Base-by-base conservation (phyloP, 73 alveolate species). In the Durusdinium trenchii region DNA sequence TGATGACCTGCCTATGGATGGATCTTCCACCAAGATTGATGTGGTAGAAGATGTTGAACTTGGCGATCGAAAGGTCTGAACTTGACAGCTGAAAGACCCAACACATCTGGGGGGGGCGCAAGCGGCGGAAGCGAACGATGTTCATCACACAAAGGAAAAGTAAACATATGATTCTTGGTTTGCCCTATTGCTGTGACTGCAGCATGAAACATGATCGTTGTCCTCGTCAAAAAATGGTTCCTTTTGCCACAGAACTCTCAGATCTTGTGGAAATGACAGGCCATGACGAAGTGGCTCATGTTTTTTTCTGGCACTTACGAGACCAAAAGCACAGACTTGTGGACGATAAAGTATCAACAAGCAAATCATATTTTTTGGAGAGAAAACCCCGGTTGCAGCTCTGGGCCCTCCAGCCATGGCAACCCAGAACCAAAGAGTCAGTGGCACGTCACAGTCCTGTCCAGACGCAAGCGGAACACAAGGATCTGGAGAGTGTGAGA, bases 31-130 rank as follows among this genome's bases (percentile, higher is more conserved):
- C 98, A 51, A 91, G 90, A 36, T 91, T 91, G 98, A 91, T 91
- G 89, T 91, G 98, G 98, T 91, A 91, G 87, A 78, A 76, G 62
- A 91, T 91, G 76, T 91, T 91, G 98, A 91, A 91, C 98, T 91
- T n/a, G 90, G 71, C 57, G 69, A n/a, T 7, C 67, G 26, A 20
- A 47, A 30, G 38, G 10, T 30, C 45, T n/a, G 54, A 1, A 28
- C 18, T 62, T 7, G 6, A 36, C 76, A n/a, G n/a, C n/a, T n/a
- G n/a, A n/a, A n/a, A n/a, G n/a, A n/a, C n/a, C n/a, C n/a, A n/a
- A n/a, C n/a, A n/a, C n/a, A n/a, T n/a, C n/a, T n/a, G n/a, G n/a
- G n/a, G n/a, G n/a, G n/a, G n/a, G n/a, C n/a, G n/a, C n/a, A n/a
- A n/a, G n/a, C n/a, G n/a, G n/a, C n/a, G n/a, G n/a, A n/a, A n/a